phyloP scores from a whole-genome alignment of 495 filamentous ascomycete genomes.

The Neurospora pannonica region DNA sequence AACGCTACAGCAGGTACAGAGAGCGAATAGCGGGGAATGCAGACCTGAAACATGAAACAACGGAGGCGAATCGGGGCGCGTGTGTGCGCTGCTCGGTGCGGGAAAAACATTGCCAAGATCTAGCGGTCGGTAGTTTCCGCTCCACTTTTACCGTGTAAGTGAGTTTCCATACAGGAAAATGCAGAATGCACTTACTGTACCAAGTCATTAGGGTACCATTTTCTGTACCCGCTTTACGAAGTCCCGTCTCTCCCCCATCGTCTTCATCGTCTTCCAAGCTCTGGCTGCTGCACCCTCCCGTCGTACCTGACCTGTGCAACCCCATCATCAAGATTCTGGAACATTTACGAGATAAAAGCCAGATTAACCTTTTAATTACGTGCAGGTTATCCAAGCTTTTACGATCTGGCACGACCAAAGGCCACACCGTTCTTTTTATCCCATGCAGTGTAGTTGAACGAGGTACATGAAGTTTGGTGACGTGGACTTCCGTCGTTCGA shows the following conservation, averaged over 20 bases:
- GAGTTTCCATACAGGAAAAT: neutral
- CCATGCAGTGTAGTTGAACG: neutral
- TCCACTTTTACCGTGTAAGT: neutral
- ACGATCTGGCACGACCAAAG: neutral
- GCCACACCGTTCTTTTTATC: neutral
- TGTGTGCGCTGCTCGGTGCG: too few species aligned
- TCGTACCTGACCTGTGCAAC: neutral
- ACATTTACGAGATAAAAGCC: neutral
- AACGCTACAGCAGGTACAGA: neutral
- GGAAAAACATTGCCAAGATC: too few species aligned
- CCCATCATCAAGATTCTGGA: neutral
- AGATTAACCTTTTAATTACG: neutral
- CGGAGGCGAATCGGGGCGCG: neutral
- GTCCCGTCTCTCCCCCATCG: too few species aligned
- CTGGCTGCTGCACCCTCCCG: neutral
- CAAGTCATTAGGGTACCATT: too few species aligned
- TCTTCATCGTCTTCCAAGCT: too few species aligned
- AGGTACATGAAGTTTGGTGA: neutral
- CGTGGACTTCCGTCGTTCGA: neutral
- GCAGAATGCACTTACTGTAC: too few species aligned
- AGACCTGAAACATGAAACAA: neutral
- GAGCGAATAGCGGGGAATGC: neutral
- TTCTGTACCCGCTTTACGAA: too few species aligned
- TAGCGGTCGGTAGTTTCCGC: neutral
- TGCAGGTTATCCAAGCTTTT: neutral